Evolutionary conservation across 805 yeast species (phyloP).

Genomic region (Jamesozyma hellenica): DNA sequence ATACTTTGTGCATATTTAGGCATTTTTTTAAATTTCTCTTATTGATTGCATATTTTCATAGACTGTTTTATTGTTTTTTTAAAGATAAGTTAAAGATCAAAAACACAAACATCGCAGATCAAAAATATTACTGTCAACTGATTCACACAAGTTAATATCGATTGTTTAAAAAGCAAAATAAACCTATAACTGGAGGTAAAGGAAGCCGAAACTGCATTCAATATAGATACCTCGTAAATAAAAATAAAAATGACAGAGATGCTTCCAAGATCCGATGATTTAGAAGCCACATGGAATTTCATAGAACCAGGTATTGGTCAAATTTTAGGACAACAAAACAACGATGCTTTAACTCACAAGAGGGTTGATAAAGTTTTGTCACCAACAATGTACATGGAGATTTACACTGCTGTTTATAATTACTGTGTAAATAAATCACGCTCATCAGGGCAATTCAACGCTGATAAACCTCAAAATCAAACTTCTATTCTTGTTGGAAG

Average conservation of each 20-base stretch:
- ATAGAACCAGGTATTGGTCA: slow-evolving; percentile 68
- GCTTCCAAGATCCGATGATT: slow-evolving; percentile 49
- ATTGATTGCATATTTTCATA: no score
- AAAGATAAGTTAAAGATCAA: no score
- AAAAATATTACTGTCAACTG: no score
- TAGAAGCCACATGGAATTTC: slow-evolving; percentile 64
- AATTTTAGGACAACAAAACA: slow-evolving; percentile 52
- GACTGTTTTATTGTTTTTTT: no score
- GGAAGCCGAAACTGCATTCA: no score
- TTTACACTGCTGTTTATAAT: slow-evolving; percentile 86
- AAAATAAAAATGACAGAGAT: slow-evolving; percentile 19
- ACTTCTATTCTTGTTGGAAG: slow-evolving; percentile 64
- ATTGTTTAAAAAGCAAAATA: no score
- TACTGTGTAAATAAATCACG: slow-evolving; percentile 79
- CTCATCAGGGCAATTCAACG: slow-evolving; percentile 31
- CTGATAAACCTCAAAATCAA: slow-evolving; percentile 30
- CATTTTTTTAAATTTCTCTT: no score
- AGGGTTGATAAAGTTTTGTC: slow-evolving; percentile 54
- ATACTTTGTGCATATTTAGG: no score
- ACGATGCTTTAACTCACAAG: slow-evolving; percentile 9
- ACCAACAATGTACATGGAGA: slow-evolving; percentile 71
- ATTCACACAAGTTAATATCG: no score
- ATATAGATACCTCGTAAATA: no score
- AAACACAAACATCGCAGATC: no score
- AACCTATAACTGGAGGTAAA: no score